phyloP scores from a whole-genome alignment of 2,329 filamentous ascomycete species.

The Xylaria sp. region DNA sequence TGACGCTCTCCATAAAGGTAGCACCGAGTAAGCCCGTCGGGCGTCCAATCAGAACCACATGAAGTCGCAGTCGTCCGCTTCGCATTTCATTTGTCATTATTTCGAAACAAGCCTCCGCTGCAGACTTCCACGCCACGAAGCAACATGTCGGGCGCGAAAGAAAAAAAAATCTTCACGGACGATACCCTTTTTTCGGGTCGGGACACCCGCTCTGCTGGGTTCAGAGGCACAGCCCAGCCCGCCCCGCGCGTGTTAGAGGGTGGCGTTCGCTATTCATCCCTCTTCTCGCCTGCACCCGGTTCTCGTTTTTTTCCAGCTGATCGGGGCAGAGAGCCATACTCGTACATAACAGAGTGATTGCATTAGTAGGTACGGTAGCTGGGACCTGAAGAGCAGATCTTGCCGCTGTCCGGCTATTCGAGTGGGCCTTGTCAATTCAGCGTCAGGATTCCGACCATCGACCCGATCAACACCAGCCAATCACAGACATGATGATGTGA shows the following conservation, averaged over 20 bases:
- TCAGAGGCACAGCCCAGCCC: neutral
- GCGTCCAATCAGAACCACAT: slow-evolving; percentile 3
- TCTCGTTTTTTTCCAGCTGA: neutral
- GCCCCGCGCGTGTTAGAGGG: neutral
- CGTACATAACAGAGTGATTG: neutral
- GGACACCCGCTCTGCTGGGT: neutral
- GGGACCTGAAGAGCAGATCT: neutral
- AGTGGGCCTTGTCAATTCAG: neutral
- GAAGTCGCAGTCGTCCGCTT: neutral
- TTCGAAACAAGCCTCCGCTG: slow-evolving; percentile 9
- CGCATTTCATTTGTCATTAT: slow-evolving; percentile 2
- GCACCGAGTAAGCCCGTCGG: neutral
- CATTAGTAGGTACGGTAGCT: neutral
- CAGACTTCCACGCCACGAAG: slow-evolving; percentile 6
- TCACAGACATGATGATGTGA: neutral
- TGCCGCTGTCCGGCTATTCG: neutral
- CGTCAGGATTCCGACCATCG: neutral
- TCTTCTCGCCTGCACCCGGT: too few species aligned
- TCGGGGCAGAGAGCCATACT: neutral
- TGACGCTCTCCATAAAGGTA: neutral
- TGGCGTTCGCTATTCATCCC: neutral
- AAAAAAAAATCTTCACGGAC: neutral
- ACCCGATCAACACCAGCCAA: neutral
- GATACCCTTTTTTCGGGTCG: neutral
- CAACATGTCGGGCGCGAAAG: neutral